Evolutionary conservation across 345 rosid genomes (phyloP).

Genomic region (Eucalyptus cloeziana): DNA sequence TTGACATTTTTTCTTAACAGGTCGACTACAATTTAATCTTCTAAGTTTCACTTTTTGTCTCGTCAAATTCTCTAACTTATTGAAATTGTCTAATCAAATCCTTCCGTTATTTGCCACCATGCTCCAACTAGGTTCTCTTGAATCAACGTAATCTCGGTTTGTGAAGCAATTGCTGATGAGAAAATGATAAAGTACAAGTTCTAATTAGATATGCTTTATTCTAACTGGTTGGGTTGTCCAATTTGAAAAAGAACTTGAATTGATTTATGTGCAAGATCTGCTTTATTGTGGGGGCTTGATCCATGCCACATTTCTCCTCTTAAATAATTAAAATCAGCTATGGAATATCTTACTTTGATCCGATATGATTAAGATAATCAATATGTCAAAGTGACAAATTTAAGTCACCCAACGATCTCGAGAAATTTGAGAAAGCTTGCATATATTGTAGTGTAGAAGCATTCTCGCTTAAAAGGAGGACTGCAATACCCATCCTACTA

Average conservation of each 20-base stretch:
- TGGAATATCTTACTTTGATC: too few relatives aligned
- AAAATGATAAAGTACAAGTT: neutral
- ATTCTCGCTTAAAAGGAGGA: neutral
- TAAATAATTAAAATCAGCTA: neutral
- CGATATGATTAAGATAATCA: too few relatives aligned
- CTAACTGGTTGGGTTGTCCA: neutral
- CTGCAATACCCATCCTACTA: neutral
- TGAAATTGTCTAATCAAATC: too few relatives aligned
- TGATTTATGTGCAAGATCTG: neutral
- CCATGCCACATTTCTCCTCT: neutral
- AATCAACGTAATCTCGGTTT: accelerated
- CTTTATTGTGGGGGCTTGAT: neutral
- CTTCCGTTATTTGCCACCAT: neutral
- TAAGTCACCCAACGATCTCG: too few relatives aligned
- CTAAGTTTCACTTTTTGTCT: neutral
- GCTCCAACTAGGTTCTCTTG: neutral
- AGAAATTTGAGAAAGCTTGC: neutral
- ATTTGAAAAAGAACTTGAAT: neutral
- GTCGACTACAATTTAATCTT: too few relatives aligned
- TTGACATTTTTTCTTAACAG: neutral
- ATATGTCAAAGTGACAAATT: too few relatives aligned
- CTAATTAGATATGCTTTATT: neutral
- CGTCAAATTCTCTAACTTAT: neutral
- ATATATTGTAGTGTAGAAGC: neutral
- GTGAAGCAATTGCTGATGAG: neutral